Evolutionary conservation across 306 rosid species (phyloP), one percentile per base, ranked within the genome.

Genomic region (Pterocarpus macrocarpus): DNA sequence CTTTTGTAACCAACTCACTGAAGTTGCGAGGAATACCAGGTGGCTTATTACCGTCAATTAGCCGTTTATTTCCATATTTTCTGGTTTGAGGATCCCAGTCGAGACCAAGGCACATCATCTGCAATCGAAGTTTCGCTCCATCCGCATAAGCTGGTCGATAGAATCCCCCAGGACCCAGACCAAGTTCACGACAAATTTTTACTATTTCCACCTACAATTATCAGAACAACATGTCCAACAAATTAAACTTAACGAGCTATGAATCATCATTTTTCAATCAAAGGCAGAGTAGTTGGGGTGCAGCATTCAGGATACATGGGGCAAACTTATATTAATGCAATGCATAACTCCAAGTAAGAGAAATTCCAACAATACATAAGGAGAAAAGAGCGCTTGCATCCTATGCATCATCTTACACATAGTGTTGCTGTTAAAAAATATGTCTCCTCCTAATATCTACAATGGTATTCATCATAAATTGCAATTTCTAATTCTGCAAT

Each of bases 101-200:
- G 80, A 56, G 49, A 72, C 97, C 97, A 78, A 93, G 91, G 71
- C 97, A 91, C 94, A 90, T 91, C 92, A 93, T 93, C 69, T 79
- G 85, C 77, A 91, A 75, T 69, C 84, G 75, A 55, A 91, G 91
- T 88, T 89, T 89, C 4, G 86, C 88, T 62, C 97, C 97, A 57
- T 45, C 69, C 53, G 80, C 66, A 82, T 76, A 93, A 39, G 90
- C 81, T 14, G 97, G 93, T 81, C 71, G 89, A 82, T 91, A 93
- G 82, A 93, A 91, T 41, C 92, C 97, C 22, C 94, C 93, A 7
- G 83, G 87, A n/a, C 94, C 93, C 6, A 75, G 30, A 70, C 97
- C 94, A 64, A 91, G 87, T 28, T 81, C 8, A 14, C 81, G 87
- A 17, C 91, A 88, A 5, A 2, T 82, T 49, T 80, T 86, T 55